Conservation (phyloP, 306 rosid species). For the Fragaria iinumae region DNA sequence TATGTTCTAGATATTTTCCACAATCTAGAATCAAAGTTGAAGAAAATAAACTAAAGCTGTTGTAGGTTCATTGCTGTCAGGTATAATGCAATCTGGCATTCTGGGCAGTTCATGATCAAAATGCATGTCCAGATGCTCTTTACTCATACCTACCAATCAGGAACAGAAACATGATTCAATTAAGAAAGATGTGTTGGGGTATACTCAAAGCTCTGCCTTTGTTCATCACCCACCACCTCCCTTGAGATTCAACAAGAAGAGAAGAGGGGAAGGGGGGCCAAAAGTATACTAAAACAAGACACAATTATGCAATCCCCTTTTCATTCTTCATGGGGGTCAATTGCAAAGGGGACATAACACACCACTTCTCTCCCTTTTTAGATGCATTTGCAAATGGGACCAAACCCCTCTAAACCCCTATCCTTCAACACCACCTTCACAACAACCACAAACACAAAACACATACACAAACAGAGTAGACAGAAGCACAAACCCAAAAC, state of each 20-base stretch:
- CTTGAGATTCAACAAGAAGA: constrained; percentile 26
- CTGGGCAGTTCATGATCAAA: constrained; percentile 29
- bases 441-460: constrained; percentile 26
- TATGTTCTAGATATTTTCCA: not conserved
- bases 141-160: constrained; percentile 43
- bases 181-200: constrained; percentile 53
- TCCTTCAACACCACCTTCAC: constrained; percentile 46
- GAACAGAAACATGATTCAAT: constrained; percentile 31
- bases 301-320: constrained; percentile 64
- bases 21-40: constrained; percentile 7
- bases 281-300: constrained; percentile 44
- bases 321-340: constrained; percentile 65
- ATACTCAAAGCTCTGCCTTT: constrained; percentile 36
- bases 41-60: not conserved
- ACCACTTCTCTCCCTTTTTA: constrained; percentile 57
- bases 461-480: constrained; percentile 22
- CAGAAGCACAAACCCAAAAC: constrained; percentile 11
- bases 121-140: constrained; percentile 45
- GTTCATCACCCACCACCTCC: constrained; percentile 51
- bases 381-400: constrained; percentile 70
- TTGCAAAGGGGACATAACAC: constrained; percentile 61
- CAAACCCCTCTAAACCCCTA: constrained; percentile 30
- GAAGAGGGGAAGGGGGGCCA: constrained; percentile 36
- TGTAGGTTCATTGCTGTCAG: not conserved
- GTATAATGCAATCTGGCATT: constrained; percentile 25